These are phyloP conservation scores for Cryptococcus sp. DNA, from an alignment of 1,284 basidiomycete genomes.

Conservation along the genomic window DNA sequence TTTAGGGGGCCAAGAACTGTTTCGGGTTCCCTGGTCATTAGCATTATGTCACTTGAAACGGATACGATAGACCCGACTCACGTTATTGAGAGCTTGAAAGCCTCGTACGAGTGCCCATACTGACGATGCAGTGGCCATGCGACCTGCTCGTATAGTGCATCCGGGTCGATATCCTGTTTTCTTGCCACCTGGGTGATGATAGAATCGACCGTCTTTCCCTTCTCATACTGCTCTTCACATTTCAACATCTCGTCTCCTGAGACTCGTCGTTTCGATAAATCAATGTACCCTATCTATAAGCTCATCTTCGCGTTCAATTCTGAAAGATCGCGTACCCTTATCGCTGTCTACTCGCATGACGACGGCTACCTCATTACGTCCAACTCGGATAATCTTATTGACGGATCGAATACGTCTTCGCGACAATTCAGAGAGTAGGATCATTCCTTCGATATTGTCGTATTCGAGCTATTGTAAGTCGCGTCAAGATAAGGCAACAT, in stretches of 20 bases:
- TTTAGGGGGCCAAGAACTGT: slow-evolving; percentile 72
- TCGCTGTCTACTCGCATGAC: slow-evolving; percentile 98
- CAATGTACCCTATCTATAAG: slow-evolving; percentile 76
- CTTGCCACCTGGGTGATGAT: slow-evolving; percentile 93
- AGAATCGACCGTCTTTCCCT: slow-evolving; percentile 90
- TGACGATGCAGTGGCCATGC: slow-evolving; percentile 90
- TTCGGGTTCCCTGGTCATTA: slow-evolving; percentile 69
- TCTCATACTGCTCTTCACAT: slow-evolving; percentile 98
- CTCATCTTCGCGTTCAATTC: neutral
- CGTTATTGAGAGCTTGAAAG: slow-evolving; percentile 94
- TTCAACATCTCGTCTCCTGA: slow-evolving; percentile 97
- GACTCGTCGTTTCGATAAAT: slow-evolving; percentile 98
- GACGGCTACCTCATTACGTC: slow-evolving; percentile 97
- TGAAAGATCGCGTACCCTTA: slow-evolving; percentile 64
- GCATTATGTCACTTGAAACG: too few relatives aligned
- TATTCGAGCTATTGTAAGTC: slow-evolving; percentile 75
- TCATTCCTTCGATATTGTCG: slow-evolving; percentile 99
- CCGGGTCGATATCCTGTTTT: slow-evolving; percentile 58
- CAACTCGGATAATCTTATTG: slow-evolving; percentile 96
- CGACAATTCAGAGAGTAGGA: slow-evolving; percentile 93
- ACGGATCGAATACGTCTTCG: slow-evolving; percentile 95
- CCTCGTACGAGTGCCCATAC: slow-evolving; percentile 95
- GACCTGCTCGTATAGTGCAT: slow-evolving; percentile 78
- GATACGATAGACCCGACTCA: slow-evolving; percentile 52
- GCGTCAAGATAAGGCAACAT: slow-evolving; percentile 32